A percentile compares a stretch with the other conserved stretches of the same genome.
phyloP scores from a whole-genome alignment of 2,329 filamentous ascomycete species.

The Microdochium paspali region DNA sequence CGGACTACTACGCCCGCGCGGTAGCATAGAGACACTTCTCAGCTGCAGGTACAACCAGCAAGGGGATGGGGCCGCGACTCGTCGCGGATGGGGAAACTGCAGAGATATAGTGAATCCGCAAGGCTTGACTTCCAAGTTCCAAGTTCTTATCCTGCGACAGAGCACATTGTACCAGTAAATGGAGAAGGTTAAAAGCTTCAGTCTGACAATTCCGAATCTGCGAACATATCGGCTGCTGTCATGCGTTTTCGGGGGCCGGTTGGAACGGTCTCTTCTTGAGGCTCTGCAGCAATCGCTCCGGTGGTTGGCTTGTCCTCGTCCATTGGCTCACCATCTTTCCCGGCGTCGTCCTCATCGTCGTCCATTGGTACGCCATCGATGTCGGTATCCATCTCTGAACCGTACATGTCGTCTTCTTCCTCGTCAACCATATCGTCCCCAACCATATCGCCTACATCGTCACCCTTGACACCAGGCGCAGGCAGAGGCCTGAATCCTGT shows the following conservation, averaged over 20 bases:
- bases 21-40: no score
- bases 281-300: background rate
- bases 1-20: no score
- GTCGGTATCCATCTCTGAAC: slow-evolving; percentile 38
- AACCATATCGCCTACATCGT: slow-evolving; percentile 29
- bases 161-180: no score
- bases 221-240: slow-evolving; percentile 1
- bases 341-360: slow-evolving; percentile 22
- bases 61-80: no score
- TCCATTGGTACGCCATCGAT: slow-evolving; percentile 33
- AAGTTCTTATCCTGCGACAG: no score
- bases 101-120: no score
- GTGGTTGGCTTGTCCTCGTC: slow-evolving; percentile 15
- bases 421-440: slow-evolving; percentile 28
- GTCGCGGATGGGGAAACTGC: no score
- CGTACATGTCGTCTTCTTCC: slow-evolving; percentile 39
- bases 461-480: slow-evolving; percentile 11
- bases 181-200: no score
- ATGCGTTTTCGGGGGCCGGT: slow-evolving; percentile 11
- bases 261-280: slow-evolving; percentile 8
- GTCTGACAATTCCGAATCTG: background rate
- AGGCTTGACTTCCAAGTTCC: no score
- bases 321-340: slow-evolving; percentile 20
- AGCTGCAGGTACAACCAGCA: no score
- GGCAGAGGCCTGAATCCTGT: slow-evolving; percentile 16